phyloP scores from a whole-genome alignment of 2,329 filamentous ascomycete genomes.

The Stachybotrys echinatus region DNA sequence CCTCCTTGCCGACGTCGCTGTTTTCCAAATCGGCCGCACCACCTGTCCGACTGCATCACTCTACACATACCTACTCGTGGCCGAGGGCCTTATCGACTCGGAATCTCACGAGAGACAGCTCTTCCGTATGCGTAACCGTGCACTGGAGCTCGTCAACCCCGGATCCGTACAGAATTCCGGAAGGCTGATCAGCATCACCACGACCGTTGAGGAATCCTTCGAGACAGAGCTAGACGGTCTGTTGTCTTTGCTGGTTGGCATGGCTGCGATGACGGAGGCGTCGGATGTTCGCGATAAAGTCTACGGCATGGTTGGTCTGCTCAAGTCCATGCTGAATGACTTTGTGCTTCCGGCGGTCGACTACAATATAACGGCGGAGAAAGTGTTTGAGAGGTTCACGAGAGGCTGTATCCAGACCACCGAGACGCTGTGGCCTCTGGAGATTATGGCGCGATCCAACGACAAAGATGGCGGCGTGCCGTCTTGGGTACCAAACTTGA shows the following conservation, averaged over 20 bases:
- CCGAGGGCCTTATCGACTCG: neutral
- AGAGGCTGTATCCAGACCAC: neutral
- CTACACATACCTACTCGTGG: neutral
- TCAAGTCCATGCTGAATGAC: neutral
- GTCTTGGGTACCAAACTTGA: neutral
- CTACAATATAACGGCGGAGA: neutral
- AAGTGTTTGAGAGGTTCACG: neutral
- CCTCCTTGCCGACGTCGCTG: constrained; percentile 5
- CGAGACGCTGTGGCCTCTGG: neutral
- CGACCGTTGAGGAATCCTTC: neutral
- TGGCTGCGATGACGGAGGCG: neutral
- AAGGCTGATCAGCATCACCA: neutral
- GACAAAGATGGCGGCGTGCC: neutral
- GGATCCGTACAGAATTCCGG: no score
- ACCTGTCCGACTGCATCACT: neutral
- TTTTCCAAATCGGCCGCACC: neutral
- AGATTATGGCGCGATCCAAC: neutral
- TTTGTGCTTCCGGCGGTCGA: neutral
- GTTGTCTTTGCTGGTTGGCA: no score
- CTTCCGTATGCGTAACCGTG: neutral
- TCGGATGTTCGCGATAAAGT: neutral
- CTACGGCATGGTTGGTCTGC: neutral
- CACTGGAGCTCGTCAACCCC: neutral
- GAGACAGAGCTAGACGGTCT: neutral
- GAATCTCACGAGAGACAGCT: neutral